These are phyloP conservation scores for Elsinoe fawcettii DNA, from an alignment of 2,329 filamentous ascomycete species.

Conservation along the genomic window DNA sequence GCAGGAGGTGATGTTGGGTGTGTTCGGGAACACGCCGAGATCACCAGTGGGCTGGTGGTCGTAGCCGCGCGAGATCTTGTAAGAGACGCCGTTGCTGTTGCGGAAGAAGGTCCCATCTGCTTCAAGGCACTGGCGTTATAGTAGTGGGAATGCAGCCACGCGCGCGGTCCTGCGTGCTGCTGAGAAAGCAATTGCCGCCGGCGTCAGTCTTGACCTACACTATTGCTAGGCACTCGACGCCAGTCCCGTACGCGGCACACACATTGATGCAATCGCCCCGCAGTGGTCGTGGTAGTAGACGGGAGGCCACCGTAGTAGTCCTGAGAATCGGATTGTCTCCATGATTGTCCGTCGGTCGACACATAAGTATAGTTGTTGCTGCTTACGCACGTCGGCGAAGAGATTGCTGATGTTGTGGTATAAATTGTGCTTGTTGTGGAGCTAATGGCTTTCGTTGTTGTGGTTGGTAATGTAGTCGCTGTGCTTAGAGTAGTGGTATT, in stretches of 20 bases:
- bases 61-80: not conserved
- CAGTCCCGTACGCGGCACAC: not conserved
- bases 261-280: not conserved
- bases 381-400: too few relatives aligned
- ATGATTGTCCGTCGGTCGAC: not conserved
- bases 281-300: not conserved
- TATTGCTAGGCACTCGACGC: not conserved
- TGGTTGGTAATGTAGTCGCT: too few relatives aligned
- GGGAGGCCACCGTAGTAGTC: not conserved
- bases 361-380: constrained; percentile 4
- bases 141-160: not conserved
- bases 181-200: not conserved
- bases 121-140: constrained; percentile 3
- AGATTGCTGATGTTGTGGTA: too few relatives aligned
- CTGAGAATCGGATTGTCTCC: not conserved
- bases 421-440: too few relatives aligned
- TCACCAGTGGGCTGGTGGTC: not conserved
- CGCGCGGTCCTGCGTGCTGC: not conserved
- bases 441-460: too few relatives aligned
- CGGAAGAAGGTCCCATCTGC: not conserved
- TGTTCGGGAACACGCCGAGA: not conserved
- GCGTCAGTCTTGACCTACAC: constrained; percentile 5
- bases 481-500: too few relatives aligned
- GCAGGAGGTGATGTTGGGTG: not conserved
- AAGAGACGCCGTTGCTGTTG: constrained; percentile 2